Evolutionary conservation across 2,329 filamentous ascomycete genomes (phyloP), one percentile per base, ranked within the genome.

Genomic region (Claviceps spartinae): DNA sequence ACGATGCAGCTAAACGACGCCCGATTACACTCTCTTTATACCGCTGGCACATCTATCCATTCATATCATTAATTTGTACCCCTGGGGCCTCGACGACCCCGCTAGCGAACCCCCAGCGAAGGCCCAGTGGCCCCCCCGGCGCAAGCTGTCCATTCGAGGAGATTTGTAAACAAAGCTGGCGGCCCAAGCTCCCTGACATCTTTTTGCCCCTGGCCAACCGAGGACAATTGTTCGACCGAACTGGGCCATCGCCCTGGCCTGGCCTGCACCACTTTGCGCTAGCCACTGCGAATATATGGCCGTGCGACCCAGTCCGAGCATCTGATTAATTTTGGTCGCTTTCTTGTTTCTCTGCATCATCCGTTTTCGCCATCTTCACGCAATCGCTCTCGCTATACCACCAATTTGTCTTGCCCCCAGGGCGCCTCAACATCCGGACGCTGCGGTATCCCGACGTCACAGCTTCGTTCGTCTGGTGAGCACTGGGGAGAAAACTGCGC

Each of bases 111-210:
- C 20, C 34, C 46, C 30, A 38, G 34, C 46, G 11, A 47, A 11
- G 30, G 30, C 30, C 9, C 30, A 34, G 30, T 34, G 9, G 2
- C 34, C 49, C 24, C 34, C 55, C 47, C 40, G 54, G 58, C 56
- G 57, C 56, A 64, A 34, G 65, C 62, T 64, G 60, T 67, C 66
- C 65, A 56, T 64, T 65, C 63, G 57, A 60, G 67, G 66, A 61
- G 60, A 63, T 64, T 63, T 62, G 66, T 69, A 69, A 70, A 69
- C 68, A 70, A 69, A 67, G 52, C 26, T 24, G 60, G 38, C 48
- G 65, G 60, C 55, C 64, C 62, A 60, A 65, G 62, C 63, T 62
- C 55, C 26, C 47, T 22, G 38, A n/a, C 50, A 48, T 55, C 58
- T 57, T 55, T 62, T 63, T 67, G 61, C 62, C 66, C 66, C 64